Evolutionary conservation across 202 grass and related monocot species (phyloP), one percentile per base, ranked within the genome.

Genomic region (Digitaria exilis): DNA sequence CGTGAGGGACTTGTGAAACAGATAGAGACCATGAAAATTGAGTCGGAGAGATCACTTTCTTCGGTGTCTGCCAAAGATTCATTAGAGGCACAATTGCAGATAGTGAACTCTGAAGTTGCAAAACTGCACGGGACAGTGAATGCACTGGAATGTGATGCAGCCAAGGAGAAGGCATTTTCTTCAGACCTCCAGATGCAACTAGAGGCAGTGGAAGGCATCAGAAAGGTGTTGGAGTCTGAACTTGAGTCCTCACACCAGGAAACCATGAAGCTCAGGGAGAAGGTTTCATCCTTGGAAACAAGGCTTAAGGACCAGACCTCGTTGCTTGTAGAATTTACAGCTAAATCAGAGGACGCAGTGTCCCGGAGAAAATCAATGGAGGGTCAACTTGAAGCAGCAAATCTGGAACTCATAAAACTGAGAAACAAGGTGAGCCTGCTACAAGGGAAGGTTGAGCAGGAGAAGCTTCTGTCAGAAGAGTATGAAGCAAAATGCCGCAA

Each of bases 401-500:
- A 86, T 62, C 76, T 84, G 11, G 97, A 99, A 75, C 25, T 94
- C 49, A 49, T 46, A 32, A 91, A 82, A 74, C 83, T 94, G 82
- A 84, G 26, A 48, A 82, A 87, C 46, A 94, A 84, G 70, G 86
- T 94, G 35, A 82, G 49, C 76, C 66, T 92, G 64, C 70, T 99
- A 68, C 93, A 99, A 79, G 85, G 75, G 43, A 88, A 89, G 82
- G 72, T 94, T 82, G 84, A 89, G 67, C 84, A 94, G 84, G 91
- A 99, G 89, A 90, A 82, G 81, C 76, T 80, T 66, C 73, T 94
- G 26, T 91, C 89, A 22, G 91, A 87, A 89, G 93, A 91, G 30
- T 94, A 89, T 1, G 86, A 94, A 76, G 81, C 89, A 24, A 96
- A 92, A 81, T 99, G 86, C 82, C 90, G 68, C 10, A 91, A 92